Evolutionary conservation across 2,329 filamentous ascomycete species (phyloP), one percentile per base, ranked within the genome.

Genomic region (Cephalotrichum gorgonifer): DNA sequence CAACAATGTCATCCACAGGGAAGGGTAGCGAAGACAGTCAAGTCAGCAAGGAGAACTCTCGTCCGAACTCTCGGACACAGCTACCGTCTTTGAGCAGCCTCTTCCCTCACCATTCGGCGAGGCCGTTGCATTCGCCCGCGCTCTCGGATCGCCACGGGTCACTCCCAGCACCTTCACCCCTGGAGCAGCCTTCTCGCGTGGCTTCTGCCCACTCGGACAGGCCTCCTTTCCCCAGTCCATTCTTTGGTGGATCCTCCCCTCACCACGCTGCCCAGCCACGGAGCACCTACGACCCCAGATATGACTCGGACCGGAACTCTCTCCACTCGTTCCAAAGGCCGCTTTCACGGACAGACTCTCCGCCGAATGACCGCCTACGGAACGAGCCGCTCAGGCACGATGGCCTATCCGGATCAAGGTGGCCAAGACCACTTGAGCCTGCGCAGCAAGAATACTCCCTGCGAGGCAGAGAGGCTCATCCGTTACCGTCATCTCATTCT

Each of bases 1-100:
- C 39, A n/a, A 47, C 71, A 51, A 69, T 72, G 69, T 64, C 65
- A 55, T 57, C 64, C 44, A 51, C 55, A 53, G 64, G 64, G 51
- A 68, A 66, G 57, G 63, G 60, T 45, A 55, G 60, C 47, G 67
- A 69, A 53, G 65, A 67, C 48, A 59, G 59, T 26, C 62, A 62
- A 43, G 54, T 57, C 47, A 65, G 63, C 52, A 63, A 64, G 49
- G 67, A 70, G 51, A 57, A 57, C 43, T 55, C 56, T n/a, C 51
- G 50, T 27, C 31, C 54, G 25, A 58, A 59, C 41, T 54, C 64
- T 44, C 66, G 69, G 50, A 73, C 75, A 54, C 72, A 76, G 55
- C 69, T 80, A 22, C 77, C 77, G 2, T 72, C 77, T 6, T 56
- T 81, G 54, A 79, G 74, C 61, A 79, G 75, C 55, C 62, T 81